These are phyloP conservation scores for Aegilops bicornis DNA, from an alignment of 176 grass and related monocot genomes.

Conservation along the genomic window DNA sequence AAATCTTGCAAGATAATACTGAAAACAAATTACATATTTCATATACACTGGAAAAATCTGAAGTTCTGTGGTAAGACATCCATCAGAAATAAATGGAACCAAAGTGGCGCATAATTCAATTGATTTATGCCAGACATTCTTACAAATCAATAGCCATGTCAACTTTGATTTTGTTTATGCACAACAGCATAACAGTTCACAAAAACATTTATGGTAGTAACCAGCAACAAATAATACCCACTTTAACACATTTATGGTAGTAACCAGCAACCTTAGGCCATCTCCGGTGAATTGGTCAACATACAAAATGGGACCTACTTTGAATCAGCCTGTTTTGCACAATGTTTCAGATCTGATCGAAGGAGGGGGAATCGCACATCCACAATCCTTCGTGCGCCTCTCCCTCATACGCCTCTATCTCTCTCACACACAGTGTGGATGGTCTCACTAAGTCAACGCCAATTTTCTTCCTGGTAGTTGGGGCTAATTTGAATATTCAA, in stretches of 20 bases:
- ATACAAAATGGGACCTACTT: background rate
- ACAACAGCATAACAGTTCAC: background rate
- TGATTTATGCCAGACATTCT: background rate
- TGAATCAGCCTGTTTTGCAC: background rate
- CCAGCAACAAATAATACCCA: background rate
- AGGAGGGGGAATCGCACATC: background rate
- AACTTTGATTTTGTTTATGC: background rate
- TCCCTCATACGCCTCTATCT: background rate
- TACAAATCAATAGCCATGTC: slow-evolving; percentile 1
- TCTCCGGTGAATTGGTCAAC: background rate
- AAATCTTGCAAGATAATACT: background rate
- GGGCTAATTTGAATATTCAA: background rate
- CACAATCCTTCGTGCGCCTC: background rate
- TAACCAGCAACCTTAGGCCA: background rate
- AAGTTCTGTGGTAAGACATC: background rate
- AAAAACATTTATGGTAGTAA: background rate
- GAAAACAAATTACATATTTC: background rate
- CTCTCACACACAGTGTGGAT: background rate
- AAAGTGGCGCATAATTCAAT: background rate
- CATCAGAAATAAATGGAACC: background rate
- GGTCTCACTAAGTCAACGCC: background rate
- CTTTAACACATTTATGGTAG: background rate
- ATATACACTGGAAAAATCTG: background rate
- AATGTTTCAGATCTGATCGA: too few species aligned
- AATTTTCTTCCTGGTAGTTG: slow-evolving; percentile 12